Conservation (phyloP, 768 basidiomycete species). For the Termitomyces sp. region DNA sequence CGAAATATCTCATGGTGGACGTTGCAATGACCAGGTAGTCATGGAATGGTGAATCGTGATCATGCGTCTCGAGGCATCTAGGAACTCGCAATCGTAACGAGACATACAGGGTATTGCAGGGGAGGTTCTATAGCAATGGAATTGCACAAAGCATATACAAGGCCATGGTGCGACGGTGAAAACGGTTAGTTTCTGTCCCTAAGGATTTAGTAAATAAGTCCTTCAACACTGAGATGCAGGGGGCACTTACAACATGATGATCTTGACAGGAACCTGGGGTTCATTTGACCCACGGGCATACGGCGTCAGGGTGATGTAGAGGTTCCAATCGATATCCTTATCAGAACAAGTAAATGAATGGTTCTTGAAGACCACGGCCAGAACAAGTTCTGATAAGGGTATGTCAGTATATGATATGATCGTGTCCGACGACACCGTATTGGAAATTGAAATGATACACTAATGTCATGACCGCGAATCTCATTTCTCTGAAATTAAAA, state of each 20-base stretch:
- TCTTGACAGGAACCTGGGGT: constrained; percentile 19
- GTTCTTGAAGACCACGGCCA: too few relatives aligned
- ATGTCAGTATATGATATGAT: too few relatives aligned
- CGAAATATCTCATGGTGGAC: neutral
- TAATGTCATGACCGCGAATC: constrained; percentile 39
- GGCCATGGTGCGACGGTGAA: too few relatives aligned
- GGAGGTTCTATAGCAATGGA: neutral
- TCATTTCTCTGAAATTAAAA: constrained; percentile 27
- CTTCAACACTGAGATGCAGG: too few relatives aligned
- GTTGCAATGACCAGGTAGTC: neutral
- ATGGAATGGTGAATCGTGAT: neutral
- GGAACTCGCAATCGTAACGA: neutral
- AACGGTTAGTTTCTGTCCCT: too few relatives aligned
- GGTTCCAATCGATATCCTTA: constrained; percentile 25
- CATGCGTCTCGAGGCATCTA: neutral
- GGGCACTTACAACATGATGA: constrained; percentile 11
- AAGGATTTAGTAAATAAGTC: too few relatives aligned
- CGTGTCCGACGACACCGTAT: neutral
- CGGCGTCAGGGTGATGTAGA: constrained; percentile 25
- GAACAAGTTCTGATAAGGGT: constrained; percentile 21
- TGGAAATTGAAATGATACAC: too few relatives aligned
- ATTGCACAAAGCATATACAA: too few relatives aligned
- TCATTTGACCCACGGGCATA: constrained; percentile 18
- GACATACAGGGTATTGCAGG: neutral
- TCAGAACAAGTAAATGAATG: constrained; percentile 4